Conservation (phyloP, 768 basidiomycete genomes). For the Russula sp. region DNA sequence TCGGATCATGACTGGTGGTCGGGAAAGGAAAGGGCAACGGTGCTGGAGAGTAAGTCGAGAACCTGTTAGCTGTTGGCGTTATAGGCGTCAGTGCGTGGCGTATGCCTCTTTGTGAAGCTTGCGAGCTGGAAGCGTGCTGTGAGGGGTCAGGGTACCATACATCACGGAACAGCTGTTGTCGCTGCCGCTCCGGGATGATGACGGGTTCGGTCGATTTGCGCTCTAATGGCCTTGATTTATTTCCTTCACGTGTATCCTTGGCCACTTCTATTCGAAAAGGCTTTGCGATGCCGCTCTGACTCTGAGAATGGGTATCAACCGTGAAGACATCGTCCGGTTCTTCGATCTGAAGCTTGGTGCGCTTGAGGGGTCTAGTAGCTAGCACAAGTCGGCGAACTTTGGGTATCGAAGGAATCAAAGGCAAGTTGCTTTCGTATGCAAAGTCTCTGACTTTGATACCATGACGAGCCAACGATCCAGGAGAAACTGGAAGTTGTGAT, state of each 20-base stretch:
- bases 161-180: constrained; percentile 9
- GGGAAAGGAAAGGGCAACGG: constrained; percentile 9
- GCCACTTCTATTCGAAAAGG: background rate
- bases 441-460: constrained; percentile 52
- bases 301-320: constrained; percentile 15
- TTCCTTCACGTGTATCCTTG: background rate
- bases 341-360: constrained; percentile 31
- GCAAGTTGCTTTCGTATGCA: constrained; percentile 61
- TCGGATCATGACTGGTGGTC: constrained; percentile 3
- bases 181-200: constrained; percentile 9
- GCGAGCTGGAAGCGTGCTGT: constrained; percentile 13
- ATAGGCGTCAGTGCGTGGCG: constrained; percentile 1
- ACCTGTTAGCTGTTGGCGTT: background rate
- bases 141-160: constrained; percentile 17
- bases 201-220: constrained; percentile 23
- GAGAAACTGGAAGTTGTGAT: constrained; percentile 14
- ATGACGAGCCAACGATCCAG: constrained; percentile 28
- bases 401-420: constrained; percentile 50
- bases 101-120: background rate
- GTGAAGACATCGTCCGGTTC: constrained; percentile 28
- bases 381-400: constrained; percentile 47
- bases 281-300: background rate
- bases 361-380: constrained; percentile 34
- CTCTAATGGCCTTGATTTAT: constrained; percentile 14
- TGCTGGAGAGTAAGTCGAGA: background rate